These are phyloP conservation scores for Diddensiella santjacobensis DNA, from an alignment of 805 yeast species.

Conservation along the genomic window DNA sequence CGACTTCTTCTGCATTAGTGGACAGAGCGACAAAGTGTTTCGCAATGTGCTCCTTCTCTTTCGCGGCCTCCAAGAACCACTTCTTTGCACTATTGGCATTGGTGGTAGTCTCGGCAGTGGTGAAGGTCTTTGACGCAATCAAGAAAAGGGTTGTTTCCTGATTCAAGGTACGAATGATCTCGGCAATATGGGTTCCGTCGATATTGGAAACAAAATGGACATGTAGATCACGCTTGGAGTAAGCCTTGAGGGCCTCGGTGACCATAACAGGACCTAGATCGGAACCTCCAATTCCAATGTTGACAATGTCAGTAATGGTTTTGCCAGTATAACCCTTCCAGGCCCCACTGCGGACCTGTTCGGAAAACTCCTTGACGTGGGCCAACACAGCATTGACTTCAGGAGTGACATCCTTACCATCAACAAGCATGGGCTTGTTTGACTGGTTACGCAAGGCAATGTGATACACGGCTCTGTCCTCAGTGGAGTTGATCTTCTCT, in stretches of 20 bases:
- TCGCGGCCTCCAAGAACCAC: constrained; percentile 82
- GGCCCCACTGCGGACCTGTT: constrained; percentile 81
- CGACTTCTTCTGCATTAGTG: constrained; percentile 87
- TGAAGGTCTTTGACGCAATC: constrained; percentile 96
- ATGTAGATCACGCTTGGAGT: constrained; percentile 62
- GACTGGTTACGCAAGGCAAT: constrained; percentile 94
- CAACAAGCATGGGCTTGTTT: constrained; percentile 77
- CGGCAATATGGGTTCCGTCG: constrained; percentile 97
- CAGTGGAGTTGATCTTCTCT: constrained; percentile 91
- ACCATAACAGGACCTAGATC: constrained; percentile 99
- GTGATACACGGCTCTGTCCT: constrained; percentile 90
- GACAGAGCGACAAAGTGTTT: constrained; percentile 97
- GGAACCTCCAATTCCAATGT: constrained; percentile 98
- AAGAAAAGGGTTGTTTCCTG: constrained; percentile 85
- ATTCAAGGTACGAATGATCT: constrained; percentile 69
- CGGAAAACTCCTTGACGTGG: constrained; percentile 96
- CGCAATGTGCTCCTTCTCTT: constrained; percentile 70
- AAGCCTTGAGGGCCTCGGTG: constrained; percentile 93
- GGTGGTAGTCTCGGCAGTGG: constrained; percentile 97
- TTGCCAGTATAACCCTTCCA: constrained; percentile 98
- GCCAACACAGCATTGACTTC: constrained; percentile 88
- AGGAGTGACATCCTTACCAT: constrained; percentile 83
- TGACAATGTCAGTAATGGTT: constrained; percentile 87
- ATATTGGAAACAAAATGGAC: constrained; percentile 97
- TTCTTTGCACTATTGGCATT: constrained; percentile 92